Percentiles rank a stretch among this genome's conserved stretches.
Evolutionary conservation across 2,329 filamentous ascomycete species (phyloP).

Genomic region (Colletotrichum sp.): DNA sequence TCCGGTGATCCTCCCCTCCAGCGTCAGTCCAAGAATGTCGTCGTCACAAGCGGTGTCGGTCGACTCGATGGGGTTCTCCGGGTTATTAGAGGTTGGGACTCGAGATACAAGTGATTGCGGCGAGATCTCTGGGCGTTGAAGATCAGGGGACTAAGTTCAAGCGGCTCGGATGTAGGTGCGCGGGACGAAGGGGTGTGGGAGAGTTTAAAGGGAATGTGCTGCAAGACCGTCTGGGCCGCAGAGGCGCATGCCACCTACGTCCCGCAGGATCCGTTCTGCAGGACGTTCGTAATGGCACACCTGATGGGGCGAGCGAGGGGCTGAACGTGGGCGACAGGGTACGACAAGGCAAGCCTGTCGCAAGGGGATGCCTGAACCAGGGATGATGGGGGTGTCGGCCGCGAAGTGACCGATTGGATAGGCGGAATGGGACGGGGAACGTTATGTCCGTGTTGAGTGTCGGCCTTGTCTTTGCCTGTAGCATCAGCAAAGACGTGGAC

Average conservation of each 20-base stretch:
- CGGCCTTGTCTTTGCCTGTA: background rate
- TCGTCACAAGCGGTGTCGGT: background rate
- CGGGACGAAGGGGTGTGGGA: background rate
- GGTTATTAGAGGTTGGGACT: background rate
- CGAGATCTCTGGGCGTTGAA: background rate
- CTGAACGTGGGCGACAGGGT: conserved; percentile 9
- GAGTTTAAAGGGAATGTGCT: conserved; percentile 1
- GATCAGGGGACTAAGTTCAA: background rate
- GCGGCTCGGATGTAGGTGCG: background rate
- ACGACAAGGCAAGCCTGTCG: background rate
- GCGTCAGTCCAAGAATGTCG: background rate
- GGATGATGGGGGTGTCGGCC: background rate
- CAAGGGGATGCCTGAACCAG: conserved; percentile 8
- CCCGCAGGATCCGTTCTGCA: conserved; percentile 2
- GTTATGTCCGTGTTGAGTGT: background rate
- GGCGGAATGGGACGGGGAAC: background rate
- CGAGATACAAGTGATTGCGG: background rate
- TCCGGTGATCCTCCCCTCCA: background rate
- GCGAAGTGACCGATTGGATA: conserved; percentile 9
- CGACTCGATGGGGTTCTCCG: background rate
- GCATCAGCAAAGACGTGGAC: background rate
- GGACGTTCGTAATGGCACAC: background rate
- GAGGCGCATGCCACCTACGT: background rate
- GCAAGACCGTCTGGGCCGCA: background rate
- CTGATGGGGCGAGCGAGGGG: conserved; percentile 1